Evolutionary conservation across 495 filamentous ascomycete genomes (phyloP), one percentile per base, ranked within the genome.

Genomic region (Terfezia boudieri): DNA sequence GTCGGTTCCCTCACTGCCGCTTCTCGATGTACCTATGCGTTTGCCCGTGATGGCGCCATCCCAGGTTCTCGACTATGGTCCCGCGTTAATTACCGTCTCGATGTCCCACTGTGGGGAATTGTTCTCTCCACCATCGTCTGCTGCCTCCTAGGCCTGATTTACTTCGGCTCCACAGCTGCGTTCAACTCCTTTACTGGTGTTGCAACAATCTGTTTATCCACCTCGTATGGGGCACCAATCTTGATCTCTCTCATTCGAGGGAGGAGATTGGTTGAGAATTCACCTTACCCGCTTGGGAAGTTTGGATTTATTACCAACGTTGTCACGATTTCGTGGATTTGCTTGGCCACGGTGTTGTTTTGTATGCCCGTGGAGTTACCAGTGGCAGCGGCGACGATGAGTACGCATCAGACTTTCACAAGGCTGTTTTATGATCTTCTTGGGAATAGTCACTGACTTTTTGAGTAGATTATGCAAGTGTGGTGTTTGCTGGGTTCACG

Each of bases 171-270:
- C 9, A 72, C 73, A 5, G 74, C 76, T 0, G 77, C 78, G 8
- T 81, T 80, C 68, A 80, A 78, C 64, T 74, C 74, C 2, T 81
- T 83, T 60, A 81, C 77, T 0, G 78, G 77, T 32, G 77, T 80
- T 9, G 78, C 77, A 3, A 80, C 76, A 0, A 81, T 81, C 55
- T 81, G 76, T 56, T 65, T 81, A 2, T 76, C 73, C 20, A 73
- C 72, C 51, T 78, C 74, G 5, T 83, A 82, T 61, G 77, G 76
- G 14, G 60, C 79, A 52, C 79, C 79, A 0, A 80, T 83, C 55
- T 61, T 80, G 8, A 73, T 82, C 52, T 75, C 71, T 9, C 35
- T 61, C 76, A 23, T 84, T 76, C 64, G 66, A 70, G 36, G 79
- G 75, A 11, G 79, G 74, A 46, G 81, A 76, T 9, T 74, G 68